These are phyloP conservation scores for Ascochyta rabiei DNA, from an alignment of 2,329 filamentous ascomycete species.

Conservation along the genomic window DNA sequence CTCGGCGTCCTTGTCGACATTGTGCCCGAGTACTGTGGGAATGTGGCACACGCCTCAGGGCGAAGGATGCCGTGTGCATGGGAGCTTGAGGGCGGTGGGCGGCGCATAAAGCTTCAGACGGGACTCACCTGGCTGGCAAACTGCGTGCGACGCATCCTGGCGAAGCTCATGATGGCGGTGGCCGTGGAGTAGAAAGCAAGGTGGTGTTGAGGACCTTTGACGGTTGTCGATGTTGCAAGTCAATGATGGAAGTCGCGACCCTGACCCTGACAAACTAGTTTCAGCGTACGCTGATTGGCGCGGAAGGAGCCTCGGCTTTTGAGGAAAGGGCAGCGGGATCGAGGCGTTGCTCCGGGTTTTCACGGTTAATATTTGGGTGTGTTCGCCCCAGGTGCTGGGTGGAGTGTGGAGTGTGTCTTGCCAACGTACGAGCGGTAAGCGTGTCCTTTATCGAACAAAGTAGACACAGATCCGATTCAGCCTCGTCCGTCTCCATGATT, in stretches of 20 bases:
- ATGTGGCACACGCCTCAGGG: slow-evolving; percentile 35
- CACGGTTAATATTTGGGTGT: slow-evolving; percentile 16
- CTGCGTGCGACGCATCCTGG: slow-evolving; percentile 48
- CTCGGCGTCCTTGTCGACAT: slow-evolving; percentile 1
- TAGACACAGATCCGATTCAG: neutral
- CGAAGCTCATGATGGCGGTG: slow-evolving; percentile 47
- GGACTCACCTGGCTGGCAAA: slow-evolving; percentile 48
- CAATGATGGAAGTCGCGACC: slow-evolving; percentile 29
- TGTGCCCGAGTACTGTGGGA: slow-evolving; percentile 24
- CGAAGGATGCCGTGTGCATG: slow-evolving; percentile 30
- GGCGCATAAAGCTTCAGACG: slow-evolving; percentile 17
- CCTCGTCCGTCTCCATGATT: neutral
- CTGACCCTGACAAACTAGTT: slow-evolving; percentile 26
- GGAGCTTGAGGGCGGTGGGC: slow-evolving; percentile 17
- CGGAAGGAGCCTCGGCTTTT: slow-evolving; percentile 35
- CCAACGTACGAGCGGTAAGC: neutral
- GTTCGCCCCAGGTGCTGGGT: slow-evolving; percentile 13
- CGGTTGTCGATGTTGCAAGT: slow-evolving; percentile 32
- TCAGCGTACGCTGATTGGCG: slow-evolving; percentile 33
- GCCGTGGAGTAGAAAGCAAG: slow-evolving; percentile 37
- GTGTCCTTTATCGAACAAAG: neutral
- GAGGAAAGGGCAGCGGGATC: slow-evolving; percentile 22
- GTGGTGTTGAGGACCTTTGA: slow-evolving; percentile 27
- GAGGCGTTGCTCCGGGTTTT: slow-evolving; percentile 33
- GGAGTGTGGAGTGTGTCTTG: neutral